A percentile compares a stretch with the other conserved stretches of the same genome.
Conservation (phyloP, 495 filamentous ascomycete species). For the Aspergillus ellipticus region DNA sequence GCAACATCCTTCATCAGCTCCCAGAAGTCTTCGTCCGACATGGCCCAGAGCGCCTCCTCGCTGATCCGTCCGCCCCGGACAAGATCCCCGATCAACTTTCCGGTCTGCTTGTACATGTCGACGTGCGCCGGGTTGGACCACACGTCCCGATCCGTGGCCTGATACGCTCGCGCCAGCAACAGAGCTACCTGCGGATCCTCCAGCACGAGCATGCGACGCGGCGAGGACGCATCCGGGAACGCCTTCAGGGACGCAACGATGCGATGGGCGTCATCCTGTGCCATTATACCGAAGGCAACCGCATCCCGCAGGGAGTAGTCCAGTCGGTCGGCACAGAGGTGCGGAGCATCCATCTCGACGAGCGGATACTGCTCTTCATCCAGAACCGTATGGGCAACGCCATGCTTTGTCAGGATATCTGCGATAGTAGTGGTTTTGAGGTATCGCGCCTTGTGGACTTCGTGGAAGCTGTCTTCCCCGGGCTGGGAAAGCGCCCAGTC, state of each 20-base stretch:
- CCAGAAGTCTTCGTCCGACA: conserved; percentile 40
- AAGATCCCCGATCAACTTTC: conserved; percentile 30
- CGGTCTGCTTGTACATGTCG: conserved; percentile 31
- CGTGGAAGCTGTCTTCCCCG: conserved; percentile 40
- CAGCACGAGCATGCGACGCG: conserved; percentile 34
- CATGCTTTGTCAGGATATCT: conserved; percentile 30
- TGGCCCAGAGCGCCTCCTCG: conserved; percentile 30
- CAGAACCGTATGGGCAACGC: conserved; percentile 25
- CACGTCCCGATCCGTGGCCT: conserved; percentile 30
- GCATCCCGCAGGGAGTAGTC: conserved; percentile 42
- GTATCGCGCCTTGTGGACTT: conserved; percentile 40
- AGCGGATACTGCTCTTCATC: conserved; percentile 39
- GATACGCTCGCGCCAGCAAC: conserved; percentile 29
- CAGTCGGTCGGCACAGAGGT: conserved; percentile 41
- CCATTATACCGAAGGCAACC: conserved; percentile 30
- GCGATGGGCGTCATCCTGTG: conserved; percentile 20
- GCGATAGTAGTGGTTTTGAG: conserved; percentile 32
- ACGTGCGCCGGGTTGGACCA: conserved; percentile 35
- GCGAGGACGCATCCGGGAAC: conserved; percentile 22
- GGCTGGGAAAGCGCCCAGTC: conserved; percentile 38
- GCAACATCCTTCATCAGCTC: conserved; percentile 23
- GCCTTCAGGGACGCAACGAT: conserved; percentile 27
- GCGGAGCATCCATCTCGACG: conserved; percentile 38
- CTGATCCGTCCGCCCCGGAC: conserved; percentile 16
- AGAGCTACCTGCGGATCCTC: conserved; percentile 28